Percentiles rank a stretch among this genome's conserved stretches.
phyloP scores from a whole-genome alignment of 306 rosid genomes.

The Lupinus albus region DNA sequence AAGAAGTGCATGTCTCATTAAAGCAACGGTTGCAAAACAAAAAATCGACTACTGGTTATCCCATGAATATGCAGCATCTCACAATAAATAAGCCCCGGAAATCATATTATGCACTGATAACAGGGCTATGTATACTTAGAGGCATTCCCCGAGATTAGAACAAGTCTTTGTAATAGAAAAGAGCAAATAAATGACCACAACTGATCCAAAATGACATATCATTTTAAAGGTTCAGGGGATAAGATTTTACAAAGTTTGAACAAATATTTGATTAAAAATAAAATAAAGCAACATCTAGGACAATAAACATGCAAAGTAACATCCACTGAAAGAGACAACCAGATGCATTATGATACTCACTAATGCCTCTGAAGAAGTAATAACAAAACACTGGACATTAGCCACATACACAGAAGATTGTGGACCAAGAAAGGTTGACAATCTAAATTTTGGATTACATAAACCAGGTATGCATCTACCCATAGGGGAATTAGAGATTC shows the following conservation, averaged over 20 bases:
- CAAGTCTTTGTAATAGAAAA: not conserved
- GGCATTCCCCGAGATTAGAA: conserved; percentile 13
- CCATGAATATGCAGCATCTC: conserved; percentile 4
- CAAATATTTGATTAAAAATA: not conserved
- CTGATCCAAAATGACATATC: conserved; percentile 1
- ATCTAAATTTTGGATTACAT: not conserved
- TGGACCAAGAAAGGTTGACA: conserved; percentile 2
- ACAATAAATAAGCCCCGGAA: not conserved
- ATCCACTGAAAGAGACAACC: not conserved
- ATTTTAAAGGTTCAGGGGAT: not conserved
- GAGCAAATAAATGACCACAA: conserved; percentile 4
- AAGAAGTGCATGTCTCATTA: conserved; percentile 1
- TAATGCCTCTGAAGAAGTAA: not conserved
- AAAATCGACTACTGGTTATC: conserved; percentile 5
- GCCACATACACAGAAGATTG: not conserved
- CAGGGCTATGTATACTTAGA: not conserved
- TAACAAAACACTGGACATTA: conserved; percentile 2
- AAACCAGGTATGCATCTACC: not conserved
- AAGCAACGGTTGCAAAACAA: conserved; percentile 20
- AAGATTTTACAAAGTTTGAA: not conserved
- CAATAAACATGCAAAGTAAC: not conserved
- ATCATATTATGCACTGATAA: conserved; percentile 23
- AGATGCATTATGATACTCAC: not conserved
- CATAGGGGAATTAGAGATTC: not conserved
- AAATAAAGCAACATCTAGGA: not conserved